Percentiles rank a stretch among this genome's conserved stretches.
These are phyloP conservation scores for Globisporangium echinulatum DNA, from an alignment of 352 stramenopile genomes.

Conservation along the genomic window DNA sequence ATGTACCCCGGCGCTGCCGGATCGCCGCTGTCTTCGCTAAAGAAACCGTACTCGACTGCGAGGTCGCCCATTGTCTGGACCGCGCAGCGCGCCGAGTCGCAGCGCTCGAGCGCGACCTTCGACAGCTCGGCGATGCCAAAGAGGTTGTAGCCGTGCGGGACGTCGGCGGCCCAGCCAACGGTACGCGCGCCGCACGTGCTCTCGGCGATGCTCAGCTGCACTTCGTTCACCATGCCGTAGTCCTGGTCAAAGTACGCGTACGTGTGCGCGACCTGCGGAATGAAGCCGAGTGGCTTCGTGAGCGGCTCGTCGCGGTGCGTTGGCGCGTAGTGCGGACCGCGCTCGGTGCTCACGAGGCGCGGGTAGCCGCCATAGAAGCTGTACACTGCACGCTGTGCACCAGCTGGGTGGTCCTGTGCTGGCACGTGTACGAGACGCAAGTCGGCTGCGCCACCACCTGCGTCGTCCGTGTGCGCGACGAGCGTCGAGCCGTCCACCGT, in stretches of 20 bases:
- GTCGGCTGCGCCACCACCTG: constrained; percentile 73
- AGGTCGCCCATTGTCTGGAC: constrained; percentile 90
- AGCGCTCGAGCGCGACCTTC: constrained; percentile 88
- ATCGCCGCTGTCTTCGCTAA: constrained; percentile 84
- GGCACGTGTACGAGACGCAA: constrained; percentile 89
- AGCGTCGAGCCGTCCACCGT: constrained; percentile 80
- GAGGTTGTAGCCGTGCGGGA: constrained; percentile 72
- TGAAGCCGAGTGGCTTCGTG: constrained; percentile 64
- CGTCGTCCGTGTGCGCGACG: constrained; percentile 86
- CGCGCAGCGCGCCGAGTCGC: constrained; percentile 71
- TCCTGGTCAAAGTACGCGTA: constrained; percentile 93
- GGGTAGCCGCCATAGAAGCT: constrained; percentile 71
- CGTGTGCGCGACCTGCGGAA: constrained; percentile 89
- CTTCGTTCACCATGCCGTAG: constrained; percentile 95
- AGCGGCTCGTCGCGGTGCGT: constrained; percentile 22
- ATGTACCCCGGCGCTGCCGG: constrained; percentile 45
- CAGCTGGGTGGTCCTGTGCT: constrained; percentile 49
- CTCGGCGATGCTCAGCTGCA: constrained; percentile 91
- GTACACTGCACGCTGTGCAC: constrained; percentile 50
- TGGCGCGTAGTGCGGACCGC: constrained; percentile 62
- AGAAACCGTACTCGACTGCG: constrained; percentile 91
- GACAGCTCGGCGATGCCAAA: constrained; percentile 89
- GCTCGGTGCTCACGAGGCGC: constrained; percentile 58
- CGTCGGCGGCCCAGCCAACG: constrained; percentile 57
- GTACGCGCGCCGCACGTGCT: constrained; percentile 89